Percentiles rank a stretch among this genome's conserved stretches.
Conservation (phyloP, 2,329 filamentous ascomycete genomes). For the Cryphonectria radicalis region DNA sequence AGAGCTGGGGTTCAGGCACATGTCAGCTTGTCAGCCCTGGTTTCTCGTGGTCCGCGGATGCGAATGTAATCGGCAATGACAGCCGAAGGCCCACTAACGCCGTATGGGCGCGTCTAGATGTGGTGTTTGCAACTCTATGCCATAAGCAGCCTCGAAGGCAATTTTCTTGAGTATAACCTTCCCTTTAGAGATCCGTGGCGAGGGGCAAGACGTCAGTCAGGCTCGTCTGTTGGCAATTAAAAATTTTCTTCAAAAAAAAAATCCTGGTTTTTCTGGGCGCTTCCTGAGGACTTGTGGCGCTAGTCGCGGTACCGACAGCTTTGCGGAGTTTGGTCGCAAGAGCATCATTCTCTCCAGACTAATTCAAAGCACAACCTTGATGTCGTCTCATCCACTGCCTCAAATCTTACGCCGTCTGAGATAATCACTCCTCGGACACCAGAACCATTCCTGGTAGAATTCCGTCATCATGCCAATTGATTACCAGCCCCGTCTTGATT, state of each 20-base stretch:
- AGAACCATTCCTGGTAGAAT: background rate
- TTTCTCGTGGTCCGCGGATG: conserved; percentile 14
- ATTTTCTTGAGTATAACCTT: conserved; percentile 5
- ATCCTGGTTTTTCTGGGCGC: background rate
- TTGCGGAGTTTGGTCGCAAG: background rate
- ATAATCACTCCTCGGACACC: background rate
- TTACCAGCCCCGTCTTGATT: background rate
- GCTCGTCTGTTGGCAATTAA: background rate
- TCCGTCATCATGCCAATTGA: background rate
- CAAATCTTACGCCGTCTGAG: background rate
- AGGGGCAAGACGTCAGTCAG: background rate
- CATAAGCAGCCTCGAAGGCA: conserved; percentile 1
- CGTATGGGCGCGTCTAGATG: conserved; percentile 2
- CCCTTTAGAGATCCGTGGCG: conserved; percentile 5
- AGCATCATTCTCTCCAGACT: background rate
- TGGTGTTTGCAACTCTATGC: conserved; percentile 4
- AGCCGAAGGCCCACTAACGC: conserved; percentile 5
- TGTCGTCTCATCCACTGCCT: background rate
- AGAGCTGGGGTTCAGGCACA: conserved; percentile 6
- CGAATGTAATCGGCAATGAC: conserved; percentile 5
- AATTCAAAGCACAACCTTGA: background rate
- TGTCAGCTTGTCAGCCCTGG: conserved; percentile 18
- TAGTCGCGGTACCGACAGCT: background rate
- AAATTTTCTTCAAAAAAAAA: background rate
- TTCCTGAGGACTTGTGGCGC: background rate